Evolutionary conservation across 2,329 filamentous ascomycete genomes (phyloP).

Genomic region (Fusarium sp.): DNA sequence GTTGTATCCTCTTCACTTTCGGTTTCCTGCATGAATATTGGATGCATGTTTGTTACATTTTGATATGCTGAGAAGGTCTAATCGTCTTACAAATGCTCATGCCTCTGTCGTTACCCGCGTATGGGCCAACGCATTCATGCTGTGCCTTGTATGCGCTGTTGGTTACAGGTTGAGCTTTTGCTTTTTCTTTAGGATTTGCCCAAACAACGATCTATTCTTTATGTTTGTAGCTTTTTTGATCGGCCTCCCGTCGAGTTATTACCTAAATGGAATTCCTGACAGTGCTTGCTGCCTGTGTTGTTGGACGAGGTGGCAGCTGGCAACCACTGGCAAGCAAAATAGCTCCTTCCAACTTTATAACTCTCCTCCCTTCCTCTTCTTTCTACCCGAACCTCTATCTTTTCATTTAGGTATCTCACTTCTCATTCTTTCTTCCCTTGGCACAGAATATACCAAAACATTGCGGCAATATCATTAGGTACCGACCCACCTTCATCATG

Average conservation of each 20-base stretch:
- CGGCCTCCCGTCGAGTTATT: not conserved
- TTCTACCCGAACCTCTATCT: not conserved
- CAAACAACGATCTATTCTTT: not conserved
- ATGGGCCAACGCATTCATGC: too few relatives aligned
- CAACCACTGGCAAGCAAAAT: not conserved
- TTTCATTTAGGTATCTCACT: not conserved
- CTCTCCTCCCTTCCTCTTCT: not conserved
- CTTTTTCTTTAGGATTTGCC: too few relatives aligned
- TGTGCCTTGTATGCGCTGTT: too few relatives aligned
- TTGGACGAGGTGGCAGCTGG: not conserved
- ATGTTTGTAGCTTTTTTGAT: not conserved
- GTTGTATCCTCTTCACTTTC: slow-evolving; percentile 12
- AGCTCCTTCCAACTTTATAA: not conserved
- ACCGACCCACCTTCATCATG: too few relatives aligned
- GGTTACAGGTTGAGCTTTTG: too few relatives aligned
- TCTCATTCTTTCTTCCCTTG: not conserved
- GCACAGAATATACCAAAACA: not conserved
- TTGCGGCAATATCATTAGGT: too few relatives aligned
- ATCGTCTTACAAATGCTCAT: not conserved
- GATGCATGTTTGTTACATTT: not conserved
- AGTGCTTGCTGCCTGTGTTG: not conserved
- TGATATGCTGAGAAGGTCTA: not conserved
- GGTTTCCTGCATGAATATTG: not conserved
- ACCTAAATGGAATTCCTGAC: not conserved
- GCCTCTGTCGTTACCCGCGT: not conserved